A percentile compares a stretch with the other conserved stretches of the same genome.
phyloP scores from a whole-genome alignment of 768 basidiomycete species.

The Suillus cothurnatus region DNA sequence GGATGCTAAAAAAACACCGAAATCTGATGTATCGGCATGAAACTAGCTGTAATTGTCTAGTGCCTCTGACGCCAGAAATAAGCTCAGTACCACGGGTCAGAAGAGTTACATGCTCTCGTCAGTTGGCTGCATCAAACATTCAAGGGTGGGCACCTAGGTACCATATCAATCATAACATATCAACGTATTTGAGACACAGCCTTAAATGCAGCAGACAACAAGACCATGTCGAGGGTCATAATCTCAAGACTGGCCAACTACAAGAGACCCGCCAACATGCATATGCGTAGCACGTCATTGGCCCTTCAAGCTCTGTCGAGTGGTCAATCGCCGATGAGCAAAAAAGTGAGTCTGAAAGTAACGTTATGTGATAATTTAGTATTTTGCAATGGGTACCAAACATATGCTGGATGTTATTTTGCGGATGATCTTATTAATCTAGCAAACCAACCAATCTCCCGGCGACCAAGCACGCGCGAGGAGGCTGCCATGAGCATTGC shows the following conservation, averaged over 20 bases:
- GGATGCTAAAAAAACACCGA: no score
- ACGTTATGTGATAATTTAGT: background rate
- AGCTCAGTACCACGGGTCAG: background rate
- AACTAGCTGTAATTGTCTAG: background rate
- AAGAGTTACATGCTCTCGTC: background rate
- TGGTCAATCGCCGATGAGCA: background rate
- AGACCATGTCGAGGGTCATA: background rate
- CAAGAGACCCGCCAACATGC: background rate
- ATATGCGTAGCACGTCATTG: background rate
- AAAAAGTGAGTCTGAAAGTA: background rate
- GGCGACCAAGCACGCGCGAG: constrained; percentile 1
- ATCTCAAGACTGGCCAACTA: background rate
- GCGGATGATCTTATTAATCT: background rate
- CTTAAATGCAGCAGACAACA: background rate
- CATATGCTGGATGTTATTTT: background rate
- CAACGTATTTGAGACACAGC: background rate
- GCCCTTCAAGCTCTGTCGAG: background rate
- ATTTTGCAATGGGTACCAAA: background rate
- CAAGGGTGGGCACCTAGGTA: background rate
- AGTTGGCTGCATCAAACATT: background rate
- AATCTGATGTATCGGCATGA: no score
- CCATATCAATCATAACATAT: background rate
- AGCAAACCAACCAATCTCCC: background rate
- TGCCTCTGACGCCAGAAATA: background rate
- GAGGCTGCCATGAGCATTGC: constrained; percentile 25